phyloP scores from a whole-genome alignment of 1,139 yeast genomes.

The Suhomyces taliae region DNA sequence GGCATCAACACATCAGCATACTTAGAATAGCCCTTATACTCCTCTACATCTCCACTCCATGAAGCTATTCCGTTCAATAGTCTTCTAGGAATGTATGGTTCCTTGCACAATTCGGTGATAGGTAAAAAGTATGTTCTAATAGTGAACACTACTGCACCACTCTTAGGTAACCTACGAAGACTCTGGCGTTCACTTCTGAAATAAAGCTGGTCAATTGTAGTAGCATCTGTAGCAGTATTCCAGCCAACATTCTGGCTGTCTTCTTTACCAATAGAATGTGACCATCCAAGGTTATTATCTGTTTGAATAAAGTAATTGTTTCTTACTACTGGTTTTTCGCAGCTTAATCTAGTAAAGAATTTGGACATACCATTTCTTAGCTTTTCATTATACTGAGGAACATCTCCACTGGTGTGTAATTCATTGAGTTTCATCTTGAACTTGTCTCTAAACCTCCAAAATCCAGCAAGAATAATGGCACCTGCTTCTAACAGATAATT shows the following conservation, averaged over 20 bases:
- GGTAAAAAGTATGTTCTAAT: slow-evolving; percentile 65
- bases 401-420: slow-evolving; percentile 66
- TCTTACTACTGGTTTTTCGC: slow-evolving; percentile 60
- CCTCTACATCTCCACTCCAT: slow-evolving; percentile 60
- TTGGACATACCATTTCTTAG: slow-evolving; percentile 64
- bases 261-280: slow-evolving; percentile 61
- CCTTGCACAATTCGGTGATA: slow-evolving; percentile 50
- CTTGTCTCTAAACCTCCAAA: slow-evolving; percentile 64
- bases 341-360: slow-evolving; percentile 54
- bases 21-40: slow-evolving; percentile 57
- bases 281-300: slow-evolving; percentile 65
- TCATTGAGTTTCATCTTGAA: slow-evolving; percentile 50
- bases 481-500: slow-evolving; percentile 58
- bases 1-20: slow-evolving; percentile 56
- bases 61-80: slow-evolving; percentile 56
- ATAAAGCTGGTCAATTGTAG: slow-evolving; percentile 43
- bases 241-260: slow-evolving; percentile 47
- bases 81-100: slow-evolving; percentile 61
- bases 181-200: slow-evolving; percentile 71
- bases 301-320: slow-evolving; percentile 68
- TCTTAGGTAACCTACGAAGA: slow-evolving; percentile 61
- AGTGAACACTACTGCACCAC: slow-evolving; percentile 62
- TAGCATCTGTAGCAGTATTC: slow-evolving; percentile 58
- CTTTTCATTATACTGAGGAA: slow-evolving; percentile 60
- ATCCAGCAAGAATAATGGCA: slow-evolving; percentile 61